A percentile compares a stretch with the other conserved stretches of the same genome.
Conservation (phyloP, 768 basidiomycete species). For the Pisolithus sp. region DNA sequence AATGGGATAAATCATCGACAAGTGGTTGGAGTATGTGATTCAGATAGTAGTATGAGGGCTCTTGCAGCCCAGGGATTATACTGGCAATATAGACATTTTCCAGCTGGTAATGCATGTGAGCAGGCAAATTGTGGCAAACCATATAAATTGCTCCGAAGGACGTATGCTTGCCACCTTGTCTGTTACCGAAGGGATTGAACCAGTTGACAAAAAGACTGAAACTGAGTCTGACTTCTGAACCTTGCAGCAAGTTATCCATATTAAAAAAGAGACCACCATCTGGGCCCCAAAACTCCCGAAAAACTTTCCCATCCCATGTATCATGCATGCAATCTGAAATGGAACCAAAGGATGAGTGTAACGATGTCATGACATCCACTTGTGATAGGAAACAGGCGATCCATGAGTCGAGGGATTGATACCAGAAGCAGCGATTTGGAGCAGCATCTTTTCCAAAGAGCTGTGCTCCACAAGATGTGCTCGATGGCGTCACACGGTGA, state of each 20-base stretch:
- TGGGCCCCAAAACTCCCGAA: slow-evolving; percentile 23
- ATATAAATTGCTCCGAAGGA: slow-evolving; percentile 27
- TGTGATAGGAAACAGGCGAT: slow-evolving; percentile 20
- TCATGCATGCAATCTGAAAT: slow-evolving; percentile 7
- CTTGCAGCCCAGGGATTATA: slow-evolving; percentile 10
- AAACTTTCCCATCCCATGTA: slow-evolving; percentile 20
- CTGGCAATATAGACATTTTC: slow-evolving; percentile 33
- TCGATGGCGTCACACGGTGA: slow-evolving; percentile 9
- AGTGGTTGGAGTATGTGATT: slow-evolving; percentile 35
- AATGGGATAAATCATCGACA: slow-evolving; percentile 28
- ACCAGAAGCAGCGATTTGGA: slow-evolving; percentile 10
- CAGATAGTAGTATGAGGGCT: slow-evolving; percentile 24
- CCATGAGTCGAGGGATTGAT: slow-evolving; percentile 25
- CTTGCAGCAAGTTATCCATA: background rate
- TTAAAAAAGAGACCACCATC: slow-evolving; percentile 19
- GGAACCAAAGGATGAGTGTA: background rate
- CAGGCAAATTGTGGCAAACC: slow-evolving; percentile 26
- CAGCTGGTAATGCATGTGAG: slow-evolving; percentile 19
- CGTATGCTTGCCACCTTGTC: slow-evolving; percentile 24
- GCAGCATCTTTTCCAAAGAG: background rate
- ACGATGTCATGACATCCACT: slow-evolving; percentile 13
- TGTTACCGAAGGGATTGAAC: slow-evolving; percentile 32
- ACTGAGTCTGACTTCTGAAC: slow-evolving; percentile 15
- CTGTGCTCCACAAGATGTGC: slow-evolving; percentile 5
- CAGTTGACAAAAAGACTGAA: slow-evolving; percentile 31